Evolutionary conservation across 805 yeast genomes (phyloP).

Genomic region (Kazachstania psychrophila): DNA sequence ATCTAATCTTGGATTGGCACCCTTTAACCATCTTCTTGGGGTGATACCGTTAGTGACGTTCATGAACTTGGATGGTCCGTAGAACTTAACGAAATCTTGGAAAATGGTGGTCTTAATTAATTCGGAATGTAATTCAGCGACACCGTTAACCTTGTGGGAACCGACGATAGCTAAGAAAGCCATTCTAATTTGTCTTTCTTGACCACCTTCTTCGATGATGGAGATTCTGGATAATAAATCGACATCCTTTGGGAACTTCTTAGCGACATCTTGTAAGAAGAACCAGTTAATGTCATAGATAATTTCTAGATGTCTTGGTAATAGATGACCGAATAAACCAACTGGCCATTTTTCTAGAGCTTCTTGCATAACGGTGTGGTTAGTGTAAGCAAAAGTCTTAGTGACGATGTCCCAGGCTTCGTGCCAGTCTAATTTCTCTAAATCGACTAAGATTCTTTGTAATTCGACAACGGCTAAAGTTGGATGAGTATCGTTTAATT

Average conservation of each 20-base stretch:
- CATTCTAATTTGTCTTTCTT: conserved; percentile 82
- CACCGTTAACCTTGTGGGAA: conserved; percentile 90
- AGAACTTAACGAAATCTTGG: conserved; percentile 77
- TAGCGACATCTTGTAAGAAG: conserved; percentile 70
- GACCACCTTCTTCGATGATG: conserved; percentile 60
- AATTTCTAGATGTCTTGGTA: conserved; percentile 88
- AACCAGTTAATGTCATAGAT: conserved; percentile 74
- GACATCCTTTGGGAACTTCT: conserved; percentile 65
- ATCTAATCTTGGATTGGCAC: conserved; percentile 79
- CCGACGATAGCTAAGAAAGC: conserved; percentile 87
- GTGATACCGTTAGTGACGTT: conserved; percentile 94
- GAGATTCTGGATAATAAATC: conserved; percentile 61
- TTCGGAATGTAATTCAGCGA: conserved; percentile 90
- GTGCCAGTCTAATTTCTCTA: conserved; percentile 74
- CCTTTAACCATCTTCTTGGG: conserved; percentile 92
- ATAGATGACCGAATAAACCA: conserved; percentile 61
- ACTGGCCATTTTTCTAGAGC: conserved; percentile 96
- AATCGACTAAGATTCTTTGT: conserved; percentile 75
- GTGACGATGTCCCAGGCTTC: conserved; percentile 80
- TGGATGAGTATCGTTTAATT: conserved; percentile 91
- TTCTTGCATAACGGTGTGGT: conserved; percentile 91
- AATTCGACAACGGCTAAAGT: conserved; percentile 84
- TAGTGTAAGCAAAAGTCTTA: conserved; percentile 79
- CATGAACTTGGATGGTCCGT: conserved; percentile 74
- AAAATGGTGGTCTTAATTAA: conserved; percentile 81